Conservation (phyloP, 805 yeast genomes). For the Sungouiella thailandica region DNA sequence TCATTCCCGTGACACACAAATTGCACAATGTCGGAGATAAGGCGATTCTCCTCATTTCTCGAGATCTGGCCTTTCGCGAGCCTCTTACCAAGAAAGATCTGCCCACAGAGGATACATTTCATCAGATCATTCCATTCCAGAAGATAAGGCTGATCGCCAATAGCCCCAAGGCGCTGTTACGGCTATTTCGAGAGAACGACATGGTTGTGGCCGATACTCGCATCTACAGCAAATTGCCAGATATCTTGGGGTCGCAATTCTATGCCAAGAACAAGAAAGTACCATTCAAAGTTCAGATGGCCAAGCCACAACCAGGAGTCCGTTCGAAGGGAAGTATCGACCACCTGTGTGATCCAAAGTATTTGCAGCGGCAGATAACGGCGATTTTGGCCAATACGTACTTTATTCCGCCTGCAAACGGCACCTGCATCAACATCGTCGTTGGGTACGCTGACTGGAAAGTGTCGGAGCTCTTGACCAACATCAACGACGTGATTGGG, state of each 20-base stretch:
- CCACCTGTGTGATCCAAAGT: slow-evolving; percentile 61
- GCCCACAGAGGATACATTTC: slow-evolving; percentile 57
- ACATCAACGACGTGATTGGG: slow-evolving; percentile 46
- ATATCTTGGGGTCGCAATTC: slow-evolving; percentile 54
- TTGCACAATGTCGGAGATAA: slow-evolving; percentile 45
- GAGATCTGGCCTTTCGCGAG: slow-evolving; percentile 55
- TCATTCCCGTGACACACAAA: slow-evolving; percentile 53
- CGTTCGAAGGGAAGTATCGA: slow-evolving; percentile 42
- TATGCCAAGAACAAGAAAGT: slow-evolving; percentile 60
- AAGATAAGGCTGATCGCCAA: slow-evolving; percentile 45
- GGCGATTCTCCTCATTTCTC: slow-evolving; percentile 59
- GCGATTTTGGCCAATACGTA: slow-evolving; percentile 60
- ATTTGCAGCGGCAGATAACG: slow-evolving; percentile 59
- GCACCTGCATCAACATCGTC: slow-evolving; percentile 54
- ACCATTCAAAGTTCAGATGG: slow-evolving; percentile 67
- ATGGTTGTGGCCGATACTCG: slow-evolving; percentile 66
- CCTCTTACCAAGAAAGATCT: slow-evolving; percentile 45
- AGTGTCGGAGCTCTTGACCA: slow-evolving; percentile 40
- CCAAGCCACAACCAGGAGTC: slow-evolving; percentile 29
- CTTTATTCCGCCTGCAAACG: slow-evolving; percentile 54
- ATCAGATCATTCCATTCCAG: slow-evolving; percentile 55
- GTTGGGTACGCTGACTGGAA: slow-evolving; percentile 54
- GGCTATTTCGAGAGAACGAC: slow-evolving; percentile 58
- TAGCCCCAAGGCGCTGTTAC: slow-evolving; percentile 42
- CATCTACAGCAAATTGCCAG: slow-evolving; percentile 56